These are phyloP conservation scores for Gossypium herbaceum DNA, from an alignment of 345 rosid species.

Conservation along the genomic window DNA sequence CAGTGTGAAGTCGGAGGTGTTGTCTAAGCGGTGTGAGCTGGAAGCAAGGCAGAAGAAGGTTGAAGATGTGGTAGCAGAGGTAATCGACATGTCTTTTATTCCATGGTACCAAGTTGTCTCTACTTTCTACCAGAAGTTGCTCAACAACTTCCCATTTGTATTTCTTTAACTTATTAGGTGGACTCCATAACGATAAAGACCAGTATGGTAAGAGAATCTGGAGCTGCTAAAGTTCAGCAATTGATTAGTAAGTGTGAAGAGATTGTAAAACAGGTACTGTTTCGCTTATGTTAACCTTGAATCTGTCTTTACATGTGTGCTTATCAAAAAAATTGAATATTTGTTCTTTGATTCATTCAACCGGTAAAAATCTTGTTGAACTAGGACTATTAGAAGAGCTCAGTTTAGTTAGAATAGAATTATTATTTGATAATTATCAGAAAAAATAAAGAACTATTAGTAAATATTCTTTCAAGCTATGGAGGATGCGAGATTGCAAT, in stretches of 20 bases:
- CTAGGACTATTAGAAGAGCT: background rate
- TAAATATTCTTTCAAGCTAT: background rate
- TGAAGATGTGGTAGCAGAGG: conserved; percentile 70
- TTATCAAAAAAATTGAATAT: background rate
- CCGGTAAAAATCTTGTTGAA: background rate
- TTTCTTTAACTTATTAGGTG: conserved; percentile 38
- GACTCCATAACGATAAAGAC: conserved; percentile 56
- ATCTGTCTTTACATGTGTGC: background rate
- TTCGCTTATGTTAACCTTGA: conserved; percentile 2
- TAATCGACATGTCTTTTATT: conserved; percentile 17
- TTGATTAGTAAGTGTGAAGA: conserved; percentile 55
- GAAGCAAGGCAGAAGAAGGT: conserved; percentile 69
- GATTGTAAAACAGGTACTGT: conserved; percentile 60
- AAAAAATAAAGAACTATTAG: background rate
- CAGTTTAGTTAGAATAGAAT: background rate
- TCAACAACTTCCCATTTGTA: conserved; percentile 3
- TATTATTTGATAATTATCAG: background rate
- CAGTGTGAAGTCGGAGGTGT: conserved; percentile 49
- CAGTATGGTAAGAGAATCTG: conserved; percentile 51
- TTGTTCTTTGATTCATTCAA: background rate
- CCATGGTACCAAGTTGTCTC: background rate
- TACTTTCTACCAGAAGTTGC: background rate
- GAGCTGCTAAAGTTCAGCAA: conserved; percentile 51
- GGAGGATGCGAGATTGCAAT: background rate
- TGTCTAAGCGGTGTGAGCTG: conserved; percentile 58